phyloP scores from a whole-genome alignment of 192 early-diverging fungal genomes.

The Backusella mclennaniae region DNA sequence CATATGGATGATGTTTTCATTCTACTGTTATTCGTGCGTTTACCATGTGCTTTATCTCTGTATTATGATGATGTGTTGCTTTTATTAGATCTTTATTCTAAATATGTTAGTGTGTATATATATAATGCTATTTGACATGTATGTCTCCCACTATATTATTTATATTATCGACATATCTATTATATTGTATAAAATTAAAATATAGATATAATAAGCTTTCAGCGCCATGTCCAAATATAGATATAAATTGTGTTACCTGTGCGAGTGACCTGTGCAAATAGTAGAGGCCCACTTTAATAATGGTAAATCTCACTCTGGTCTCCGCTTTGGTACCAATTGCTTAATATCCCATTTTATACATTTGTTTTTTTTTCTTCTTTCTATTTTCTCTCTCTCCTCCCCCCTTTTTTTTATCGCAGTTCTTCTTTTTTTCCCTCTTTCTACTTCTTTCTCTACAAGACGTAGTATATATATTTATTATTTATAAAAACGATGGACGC shows the following conservation, averaged over 20 bases:
- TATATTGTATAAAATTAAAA: background rate
- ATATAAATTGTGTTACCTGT: background rate
- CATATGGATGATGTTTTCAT: too few relatives aligned
- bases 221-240: background rate
- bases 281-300: background rate
- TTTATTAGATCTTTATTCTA: too few relatives aligned
- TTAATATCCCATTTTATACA: background rate
- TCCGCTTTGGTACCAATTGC: background rate
- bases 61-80: too few relatives aligned
- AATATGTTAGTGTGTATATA: too few relatives aligned
- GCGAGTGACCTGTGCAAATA: background rate
- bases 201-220: background rate
- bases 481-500: conserved; percentile 8
- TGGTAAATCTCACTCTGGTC: background rate
- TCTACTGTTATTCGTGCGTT: too few relatives aligned
- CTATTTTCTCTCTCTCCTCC: background rate
- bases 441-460: background rate
- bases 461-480: too few relatives aligned
- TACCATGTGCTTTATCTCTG: too few relatives aligned
- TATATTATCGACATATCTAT: too few relatives aligned
- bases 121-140: background rate
- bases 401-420: too few relatives aligned
- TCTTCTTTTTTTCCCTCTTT: background rate
- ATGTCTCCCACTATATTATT: background rate
- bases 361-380: background rate